A percentile compares a stretch with the other conserved stretches of the same genome.
Conservation (phyloP, 2,329 filamentous ascomycete genomes). For the Knufia petricola region DNA sequence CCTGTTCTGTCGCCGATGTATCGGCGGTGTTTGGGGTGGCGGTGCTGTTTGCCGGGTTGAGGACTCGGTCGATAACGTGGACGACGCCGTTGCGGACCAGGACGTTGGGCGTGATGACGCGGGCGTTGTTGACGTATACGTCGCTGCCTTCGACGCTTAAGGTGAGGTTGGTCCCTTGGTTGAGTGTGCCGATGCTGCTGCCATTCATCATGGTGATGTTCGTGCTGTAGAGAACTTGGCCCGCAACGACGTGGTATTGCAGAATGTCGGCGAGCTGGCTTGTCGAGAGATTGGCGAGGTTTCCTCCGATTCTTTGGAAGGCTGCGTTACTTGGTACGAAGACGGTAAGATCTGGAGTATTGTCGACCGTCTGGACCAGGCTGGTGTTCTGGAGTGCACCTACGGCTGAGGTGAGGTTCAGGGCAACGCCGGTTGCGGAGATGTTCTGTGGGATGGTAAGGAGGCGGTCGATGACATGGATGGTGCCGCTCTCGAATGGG, state of each 20-base stretch:
- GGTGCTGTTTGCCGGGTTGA: conserved; percentile 46
- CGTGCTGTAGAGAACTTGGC: conserved; percentile 44
- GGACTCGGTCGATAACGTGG: conserved; percentile 50
- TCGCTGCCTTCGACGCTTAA: conserved; percentile 36
- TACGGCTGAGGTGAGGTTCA: conserved; percentile 39
- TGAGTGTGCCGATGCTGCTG: conserved; percentile 23
- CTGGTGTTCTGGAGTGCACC: conserved; percentile 38
- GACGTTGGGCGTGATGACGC: conserved; percentile 41
- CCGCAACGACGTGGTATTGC: conserved; percentile 54
- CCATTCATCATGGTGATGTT: conserved; percentile 34
- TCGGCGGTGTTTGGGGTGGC: conserved; percentile 36
- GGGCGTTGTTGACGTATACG: conserved; percentile 45
- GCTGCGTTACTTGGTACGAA: conserved; percentile 56
- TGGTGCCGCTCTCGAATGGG: conserved; percentile 35
- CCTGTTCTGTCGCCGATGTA: conserved; percentile 36
- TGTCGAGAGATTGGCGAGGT: conserved; percentile 39
- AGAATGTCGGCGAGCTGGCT: conserved; percentile 46
- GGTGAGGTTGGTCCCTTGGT: conserved; percentile 29
- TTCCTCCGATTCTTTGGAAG: conserved; percentile 48
- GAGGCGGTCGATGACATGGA: conserved; percentile 45
- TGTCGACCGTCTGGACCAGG: conserved; percentile 20
- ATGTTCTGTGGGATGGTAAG: conserved; percentile 39
- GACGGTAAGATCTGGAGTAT: conserved; percentile 46
- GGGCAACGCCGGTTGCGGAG: conserved; percentile 32
- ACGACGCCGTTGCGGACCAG: conserved; percentile 48